phyloP scores from a whole-genome alignment of 2,329 filamentous ascomycete genomes.

The Blastomyces percursus region DNA sequence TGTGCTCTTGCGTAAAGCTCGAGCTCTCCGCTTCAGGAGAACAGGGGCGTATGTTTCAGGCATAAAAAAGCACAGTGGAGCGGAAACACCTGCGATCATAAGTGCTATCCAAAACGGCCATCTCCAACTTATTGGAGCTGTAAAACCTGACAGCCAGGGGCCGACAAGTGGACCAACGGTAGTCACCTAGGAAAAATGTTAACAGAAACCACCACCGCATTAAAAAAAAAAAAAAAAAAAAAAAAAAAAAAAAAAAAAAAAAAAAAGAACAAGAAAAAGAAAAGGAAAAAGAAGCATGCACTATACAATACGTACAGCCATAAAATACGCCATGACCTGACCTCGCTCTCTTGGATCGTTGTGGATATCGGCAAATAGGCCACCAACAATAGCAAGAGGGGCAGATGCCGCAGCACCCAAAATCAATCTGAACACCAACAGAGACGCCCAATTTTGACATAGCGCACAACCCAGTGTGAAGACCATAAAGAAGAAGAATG shows the following conservation, averaged over 20 bases:
- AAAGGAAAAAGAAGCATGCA: not conserved
- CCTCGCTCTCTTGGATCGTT: slow-evolving; percentile 35
- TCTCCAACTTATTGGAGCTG: slow-evolving; percentile 35
- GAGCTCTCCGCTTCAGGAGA: slow-evolving; percentile 46
- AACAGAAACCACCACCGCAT: not conserved
- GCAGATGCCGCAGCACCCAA: slow-evolving; percentile 36
- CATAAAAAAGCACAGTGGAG: slow-evolving; percentile 48
- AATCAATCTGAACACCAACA: slow-evolving; percentile 38
- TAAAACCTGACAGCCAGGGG: slow-evolving; percentile 37
- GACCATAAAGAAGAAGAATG: slow-evolving; percentile 38
- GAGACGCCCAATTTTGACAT: slow-evolving; percentile 30
- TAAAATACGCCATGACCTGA: slow-evolving; percentile 33
- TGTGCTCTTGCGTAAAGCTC: slow-evolving; percentile 13
- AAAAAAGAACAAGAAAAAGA: not conserved
- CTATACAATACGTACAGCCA: slow-evolving; percentile 24
- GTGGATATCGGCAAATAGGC: slow-evolving; percentile 40
- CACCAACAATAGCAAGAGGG: slow-evolving; percentile 36
- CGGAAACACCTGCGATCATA: slow-evolving; percentile 51
- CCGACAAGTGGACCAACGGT: slow-evolving; percentile 35
- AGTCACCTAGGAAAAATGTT: slow-evolving; percentile 20
- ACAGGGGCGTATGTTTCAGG: slow-evolving; percentile 54
- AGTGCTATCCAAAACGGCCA: slow-evolving; percentile 51
- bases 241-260: no score
- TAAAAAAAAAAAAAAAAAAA: not conserved
- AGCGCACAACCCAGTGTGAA: slow-evolving; percentile 38